Evolutionary conservation across 169 alveolate genomes (phyloP), one percentile per base, ranked within the genome.

Genomic region (Gregarina niphandrodes): DNA sequence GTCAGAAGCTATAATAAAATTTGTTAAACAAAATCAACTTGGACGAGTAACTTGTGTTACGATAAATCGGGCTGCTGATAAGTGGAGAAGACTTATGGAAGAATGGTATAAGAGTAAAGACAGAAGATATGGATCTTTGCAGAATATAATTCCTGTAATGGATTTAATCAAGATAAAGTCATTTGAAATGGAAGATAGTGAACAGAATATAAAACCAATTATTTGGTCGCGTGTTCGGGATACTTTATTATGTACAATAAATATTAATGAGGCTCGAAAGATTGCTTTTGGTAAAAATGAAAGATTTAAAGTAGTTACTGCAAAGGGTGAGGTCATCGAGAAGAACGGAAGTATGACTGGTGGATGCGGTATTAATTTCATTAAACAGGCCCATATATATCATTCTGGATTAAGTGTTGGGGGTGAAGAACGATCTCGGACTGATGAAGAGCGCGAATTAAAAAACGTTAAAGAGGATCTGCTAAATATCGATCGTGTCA

Each of bases 311-410:
- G 80, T 77, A 1, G 87, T 77, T 0, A 71, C 84, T 18, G 30
- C 62, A 15, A 61, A 62, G 37, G 92, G 92, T 0, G 75, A 73
- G 41, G 35, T 80, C 6, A 61, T 77, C 15, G 84, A 80, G 32
- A 48, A 53, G 4, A 57, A 75, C 13, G 92, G 92, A 21, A 64
- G 69, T 7, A 73, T 80, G 82, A 56, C 72, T 11, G 87, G 87
- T n/a, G 57, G 67, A 1, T 54, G 65, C 21, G 0, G 21, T 26
- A 26, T 26, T 26, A n/a, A 26, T 9, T 9, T 26, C 32, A 26
- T 9, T 9, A 26, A 26, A 26, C 32, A n/a, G 32, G 32, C 9
- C n/a, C 9, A 9, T 9, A 9, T 26, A 26, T n/a, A 26, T 9
- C 32, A 26, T 9, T 9, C 32, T 26, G n/a, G 32, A 26, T 26